Conservation (phyloP, 768 basidiomycete genomes). For the Mycena haematopus region DNA sequence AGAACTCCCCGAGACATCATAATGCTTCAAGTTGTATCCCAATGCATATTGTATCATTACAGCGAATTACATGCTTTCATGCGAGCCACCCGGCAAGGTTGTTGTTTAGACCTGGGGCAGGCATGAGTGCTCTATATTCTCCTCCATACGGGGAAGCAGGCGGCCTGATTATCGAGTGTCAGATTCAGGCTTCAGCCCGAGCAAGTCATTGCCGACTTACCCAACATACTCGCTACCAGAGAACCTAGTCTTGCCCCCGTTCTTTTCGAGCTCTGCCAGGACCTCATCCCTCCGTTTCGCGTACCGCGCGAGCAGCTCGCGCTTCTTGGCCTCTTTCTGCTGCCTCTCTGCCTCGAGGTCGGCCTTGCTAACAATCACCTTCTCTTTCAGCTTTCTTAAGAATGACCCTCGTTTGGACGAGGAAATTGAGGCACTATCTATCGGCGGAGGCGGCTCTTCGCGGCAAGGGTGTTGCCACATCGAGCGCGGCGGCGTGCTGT, state of each 20-base stretch:
- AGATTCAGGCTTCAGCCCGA: not conserved
- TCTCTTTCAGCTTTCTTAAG: slow-evolving; percentile 27
- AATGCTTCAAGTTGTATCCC: slow-evolving; percentile 12
- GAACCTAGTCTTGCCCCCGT: slow-evolving; percentile 7
- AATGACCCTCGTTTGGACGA: slow-evolving; percentile 16
- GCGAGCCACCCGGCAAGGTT: slow-evolving; percentile 28
- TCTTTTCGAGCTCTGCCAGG: slow-evolving; percentile 4
- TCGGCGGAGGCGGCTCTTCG: not conserved
- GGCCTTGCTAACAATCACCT: slow-evolving; percentile 16
- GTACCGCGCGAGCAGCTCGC: slow-evolving; percentile 18
- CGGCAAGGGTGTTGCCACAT: slow-evolving; percentile 27
- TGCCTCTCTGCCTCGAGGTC: slow-evolving; percentile 23
- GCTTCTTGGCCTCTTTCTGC: slow-evolving; percentile 11
- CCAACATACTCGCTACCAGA: slow-evolving; percentile 26
- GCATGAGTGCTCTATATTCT: slow-evolving; percentile 22
- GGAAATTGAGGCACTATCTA: not conserved
- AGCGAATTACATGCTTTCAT: not conserved
- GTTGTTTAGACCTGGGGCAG: slow-evolving; percentile 11
- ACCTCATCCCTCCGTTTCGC: slow-evolving; percentile 26
- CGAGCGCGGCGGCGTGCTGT: slow-evolving; percentile 19
- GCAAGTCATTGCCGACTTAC: slow-evolving; percentile 8
- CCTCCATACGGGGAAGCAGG: slow-evolving; percentile 28
- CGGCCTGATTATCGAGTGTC: slow-evolving; percentile 8
- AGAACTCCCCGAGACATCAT: not conserved
- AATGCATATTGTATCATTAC: slow-evolving; percentile 4